Conservation (phyloP, 2,329 filamentous ascomycete genomes). For the Pestalotiopsis fici region DNA sequence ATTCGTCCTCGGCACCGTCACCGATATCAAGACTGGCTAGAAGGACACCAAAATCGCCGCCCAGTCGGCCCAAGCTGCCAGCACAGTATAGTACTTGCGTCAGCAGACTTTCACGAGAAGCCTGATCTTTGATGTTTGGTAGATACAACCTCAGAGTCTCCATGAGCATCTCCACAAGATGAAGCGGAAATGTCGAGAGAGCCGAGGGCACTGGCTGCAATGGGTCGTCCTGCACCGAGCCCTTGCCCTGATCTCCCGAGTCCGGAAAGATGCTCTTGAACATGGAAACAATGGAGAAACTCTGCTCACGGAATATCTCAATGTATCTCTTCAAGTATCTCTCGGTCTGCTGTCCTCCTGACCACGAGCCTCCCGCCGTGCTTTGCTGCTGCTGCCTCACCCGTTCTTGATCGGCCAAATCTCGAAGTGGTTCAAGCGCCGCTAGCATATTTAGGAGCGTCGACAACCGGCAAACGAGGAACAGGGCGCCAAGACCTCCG, state of each 20-base stretch:
- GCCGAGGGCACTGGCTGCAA: conserved; percentile 71
- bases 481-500: conserved; percentile 76
- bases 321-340: conserved; percentile 93
- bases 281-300: conserved; percentile 92
- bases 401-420: conserved; percentile 86
- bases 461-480: conserved; percentile 81
- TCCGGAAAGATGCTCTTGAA: conserved; percentile 86
- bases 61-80: conserved; percentile 83
- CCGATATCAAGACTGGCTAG: conserved; percentile 62
- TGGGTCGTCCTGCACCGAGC: conserved; percentile 33
- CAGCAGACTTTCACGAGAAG: conserved; percentile 80
- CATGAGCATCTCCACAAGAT: conserved; percentile 79
- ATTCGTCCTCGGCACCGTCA: conserved; percentile 62
- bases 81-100: conserved; percentile 95
- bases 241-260: conserved; percentile 31
- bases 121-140: conserved; percentile 77
- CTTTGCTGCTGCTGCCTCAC: conserved; percentile 39
- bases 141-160: conserved; percentile 77
- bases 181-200: conserved; percentile 79
- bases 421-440: conserved; percentile 81
- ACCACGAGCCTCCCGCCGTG: conserved; percentile 48
- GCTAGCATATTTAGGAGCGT: conserved; percentile 79
- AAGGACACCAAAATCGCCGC: conserved; percentile 90
- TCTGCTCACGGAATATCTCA: conserved; percentile 96
- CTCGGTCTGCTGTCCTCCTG: conserved; percentile 87